These are phyloP conservation scores for Strobilomyces echinocephalus DNA, from an alignment of 768 basidiomycete genomes.

Conservation along the genomic window DNA sequence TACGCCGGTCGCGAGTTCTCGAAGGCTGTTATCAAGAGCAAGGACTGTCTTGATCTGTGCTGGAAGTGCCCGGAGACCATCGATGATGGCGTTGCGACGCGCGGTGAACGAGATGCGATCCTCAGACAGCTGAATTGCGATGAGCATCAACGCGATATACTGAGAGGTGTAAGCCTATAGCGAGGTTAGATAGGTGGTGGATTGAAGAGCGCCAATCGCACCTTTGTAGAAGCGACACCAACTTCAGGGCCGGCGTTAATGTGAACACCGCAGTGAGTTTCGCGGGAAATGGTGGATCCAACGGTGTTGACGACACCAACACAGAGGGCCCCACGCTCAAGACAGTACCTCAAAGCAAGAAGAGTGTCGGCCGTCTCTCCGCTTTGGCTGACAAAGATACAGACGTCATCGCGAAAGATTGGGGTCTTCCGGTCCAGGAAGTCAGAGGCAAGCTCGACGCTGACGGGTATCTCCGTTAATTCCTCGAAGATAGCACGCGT, in stretches of 20 bases:
- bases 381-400: constrained; percentile 93
- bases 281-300: constrained; percentile 94
- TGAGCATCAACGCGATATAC: constrained; percentile 96
- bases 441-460: constrained; percentile 95
- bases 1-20: constrained; percentile 79
- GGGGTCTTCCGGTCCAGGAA: constrained; percentile 99
- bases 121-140: constrained; percentile 97
- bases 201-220: constrained; percentile 16
- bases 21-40: constrained; percentile 67
- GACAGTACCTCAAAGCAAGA: constrained; percentile 90
- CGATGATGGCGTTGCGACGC: constrained; percentile 90
- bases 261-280: constrained; percentile 98
- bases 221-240: constrained; percentile 98
- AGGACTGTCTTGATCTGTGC: constrained; percentile 85
- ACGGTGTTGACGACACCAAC: constrained; percentile 99
- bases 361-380: constrained; percentile 99
- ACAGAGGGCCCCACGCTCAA: constrained; percentile 94
- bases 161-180: constrained; percentile 93
- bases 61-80: constrained; percentile 87
- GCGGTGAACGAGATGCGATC: constrained; percentile 91
- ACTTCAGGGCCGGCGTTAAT: constrained; percentile 99
- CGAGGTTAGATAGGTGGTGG: not conserved
- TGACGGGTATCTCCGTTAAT: constrained; percentile 96
- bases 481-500: constrained; percentile 98
- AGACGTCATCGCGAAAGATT: constrained; percentile 98